Conservation (phyloP, 2,329 filamentous ascomycete species). For the Talaromyces sp. region DNA sequence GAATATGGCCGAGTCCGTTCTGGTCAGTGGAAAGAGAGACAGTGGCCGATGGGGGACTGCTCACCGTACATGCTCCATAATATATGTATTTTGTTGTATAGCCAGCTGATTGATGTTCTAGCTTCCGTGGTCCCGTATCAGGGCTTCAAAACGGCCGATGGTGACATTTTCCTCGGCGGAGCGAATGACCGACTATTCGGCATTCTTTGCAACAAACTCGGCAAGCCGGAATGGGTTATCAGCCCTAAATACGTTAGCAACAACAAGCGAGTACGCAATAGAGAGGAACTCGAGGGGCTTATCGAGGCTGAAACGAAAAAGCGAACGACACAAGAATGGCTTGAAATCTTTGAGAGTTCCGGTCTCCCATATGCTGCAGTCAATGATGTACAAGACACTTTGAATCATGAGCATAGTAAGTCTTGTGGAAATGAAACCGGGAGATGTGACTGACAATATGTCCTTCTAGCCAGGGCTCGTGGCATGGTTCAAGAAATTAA, state of each 20-base stretch:
- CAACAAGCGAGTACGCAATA: conserved; percentile 56
- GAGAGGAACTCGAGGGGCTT: conserved; percentile 65
- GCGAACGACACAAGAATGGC: conserved; percentile 82
- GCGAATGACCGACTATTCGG: conserved; percentile 60
- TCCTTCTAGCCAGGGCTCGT: conserved; percentile 55
- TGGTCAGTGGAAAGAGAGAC: conserved; percentile 84
- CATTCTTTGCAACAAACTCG: conserved; percentile 52
- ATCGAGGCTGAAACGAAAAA: conserved; percentile 71
- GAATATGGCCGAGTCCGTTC: conserved; percentile 89
- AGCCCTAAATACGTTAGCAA: conserved; percentile 56
- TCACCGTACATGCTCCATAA: conserved; percentile 59
- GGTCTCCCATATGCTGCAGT: conserved; percentile 93
- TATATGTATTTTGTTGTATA: not conserved
- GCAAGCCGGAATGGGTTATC: conserved; percentile 52
- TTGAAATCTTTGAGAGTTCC: conserved; percentile 74
- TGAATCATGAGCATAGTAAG: conserved; percentile 77
- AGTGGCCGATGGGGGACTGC: conserved; percentile 91
- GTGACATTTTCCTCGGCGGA: conserved; percentile 59
- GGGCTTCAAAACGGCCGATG: conserved; percentile 63
- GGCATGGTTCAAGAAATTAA: conserved; percentile 87
- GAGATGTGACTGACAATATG: not conserved
- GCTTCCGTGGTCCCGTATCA: conserved; percentile 94
- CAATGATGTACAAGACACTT: conserved; percentile 80
- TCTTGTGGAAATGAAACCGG: not conserved
- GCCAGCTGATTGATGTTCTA: conserved; percentile 28